Evolutionary conservation across 768 basidiomycete species (phyloP), one percentile per base, ranked within the genome.

Genomic region (Suillus luteus): DNA sequence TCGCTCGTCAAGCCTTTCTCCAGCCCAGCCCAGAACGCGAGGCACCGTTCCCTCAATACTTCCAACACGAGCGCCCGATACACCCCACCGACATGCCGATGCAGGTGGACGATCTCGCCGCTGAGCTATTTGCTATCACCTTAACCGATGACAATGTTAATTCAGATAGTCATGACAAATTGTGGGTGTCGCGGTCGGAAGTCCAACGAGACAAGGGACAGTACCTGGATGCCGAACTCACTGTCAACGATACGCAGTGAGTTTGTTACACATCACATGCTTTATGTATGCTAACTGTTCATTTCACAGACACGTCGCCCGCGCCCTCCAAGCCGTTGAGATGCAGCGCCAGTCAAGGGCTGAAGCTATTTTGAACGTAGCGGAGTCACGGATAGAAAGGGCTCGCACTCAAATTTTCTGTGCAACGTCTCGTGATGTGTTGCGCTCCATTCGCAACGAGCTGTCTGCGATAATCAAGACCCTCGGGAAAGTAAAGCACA

Each of bases 351-450:
- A 31, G 31, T 31, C 31, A 31, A 31, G 31, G 31, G 46, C 46
- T 48, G 22, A 48, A 48, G 46, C 1, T 6, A 22, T n/a, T 6
- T 48, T 22, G 22, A 6, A 48, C 2, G 5, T 48, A 5, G 5
- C 17, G 2, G 41, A 41, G 41, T 41, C 41, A 41, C 6, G 1
- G 17, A 41, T 41, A 17, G 7, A 41, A 5, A 41, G 41, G 41
- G 7, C 2, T 3, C 7, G 17, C 41, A 41, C 0, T 1, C 17
- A 1, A 8, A 15, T 41, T 1, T 1, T 7, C 41, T 14, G 0
- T 41, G 15, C 41, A 17, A 41, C 41, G 3, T 41, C 41, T 17
- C 17, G 5, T 41, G 41, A 3, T 41, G 41, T 41, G 3, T 2
- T 41, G 41, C 40, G 7, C 40, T 15, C 31, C 31, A 31, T 31